These are phyloP conservation scores for Gossypium thurberi DNA, from an alignment of 345 rosid genomes.

Conservation along the genomic window DNA sequence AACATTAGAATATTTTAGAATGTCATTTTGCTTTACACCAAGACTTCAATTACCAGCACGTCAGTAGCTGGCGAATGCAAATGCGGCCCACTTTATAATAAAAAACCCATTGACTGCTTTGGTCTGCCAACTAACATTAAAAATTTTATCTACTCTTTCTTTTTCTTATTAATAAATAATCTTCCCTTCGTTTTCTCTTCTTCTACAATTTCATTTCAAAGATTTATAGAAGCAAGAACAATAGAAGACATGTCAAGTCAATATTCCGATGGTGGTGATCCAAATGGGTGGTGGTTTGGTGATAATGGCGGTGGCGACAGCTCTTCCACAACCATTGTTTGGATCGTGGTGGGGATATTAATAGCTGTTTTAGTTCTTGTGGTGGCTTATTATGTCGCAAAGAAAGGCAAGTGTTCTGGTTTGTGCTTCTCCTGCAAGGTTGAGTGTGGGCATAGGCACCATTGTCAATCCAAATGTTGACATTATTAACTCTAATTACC, in stretches of 20 bases:
- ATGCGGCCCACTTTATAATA: neutral
- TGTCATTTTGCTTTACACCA: no score
- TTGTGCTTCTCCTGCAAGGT: conserved; percentile 7
- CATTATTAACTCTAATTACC: neutral
- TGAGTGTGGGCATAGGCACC: neutral
- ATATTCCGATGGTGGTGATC: neutral
- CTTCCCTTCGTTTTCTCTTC: neutral
- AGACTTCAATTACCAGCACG: neutral
- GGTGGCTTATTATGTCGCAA: neutral
- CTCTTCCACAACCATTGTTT: neutral
- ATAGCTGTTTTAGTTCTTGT: neutral
- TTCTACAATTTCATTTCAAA: neutral
- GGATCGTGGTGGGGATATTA: conserved; percentile 2
- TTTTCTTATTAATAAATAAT: no score
- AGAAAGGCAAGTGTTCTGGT: conserved; percentile 3
- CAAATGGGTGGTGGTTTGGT: conserved; percentile 4
- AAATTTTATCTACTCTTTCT: neutral
- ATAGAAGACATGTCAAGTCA: neutral
- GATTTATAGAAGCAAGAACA: neutral
- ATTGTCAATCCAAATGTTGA: conserved; percentile 6
- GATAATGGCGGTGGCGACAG: neutral
- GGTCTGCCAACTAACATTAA: neutral
- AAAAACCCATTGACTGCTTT: neutral
- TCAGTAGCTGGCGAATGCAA: neutral
- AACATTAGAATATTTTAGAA: neutral